Evolutionary conservation across 2,329 filamentous ascomycete species (phyloP), one percentile per base, ranked within the genome.

Genomic region (Xylariaceae sp.): DNA sequence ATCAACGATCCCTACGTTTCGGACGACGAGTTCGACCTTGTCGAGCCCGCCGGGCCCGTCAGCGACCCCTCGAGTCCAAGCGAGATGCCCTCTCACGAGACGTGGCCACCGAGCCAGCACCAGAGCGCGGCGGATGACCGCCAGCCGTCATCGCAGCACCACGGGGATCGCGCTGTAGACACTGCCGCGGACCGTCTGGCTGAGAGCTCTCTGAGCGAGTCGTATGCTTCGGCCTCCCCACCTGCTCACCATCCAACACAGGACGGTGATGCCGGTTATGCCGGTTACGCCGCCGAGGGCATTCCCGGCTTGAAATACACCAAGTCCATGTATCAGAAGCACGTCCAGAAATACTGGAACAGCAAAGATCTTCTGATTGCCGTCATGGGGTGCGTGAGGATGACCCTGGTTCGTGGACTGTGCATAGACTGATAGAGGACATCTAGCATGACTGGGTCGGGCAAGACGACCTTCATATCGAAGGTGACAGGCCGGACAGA

Each of bases 391-490:
- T 46, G 40, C 32, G 43, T 19, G 5, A 3, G n/a, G 24, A n/a
- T 12, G 24, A n/a, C n/a, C n/a, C n/a, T n/a, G n/a, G n/a, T n/a
- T n/a, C n/a, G n/a, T n/a, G n/a, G n/a, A n/a, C n/a, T n/a, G n/a
- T n/a, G n/a, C n/a, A n/a, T n/a, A n/a, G n/a, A n/a, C n/a, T n/a
- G n/a, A n/a, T 13, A 7, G 24, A 26, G 24, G n/a, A 14, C 5
- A 26, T n/a, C 25, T 33, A 53, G 56, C 12, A 56, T 58, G 48
- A 60, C 57, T 7, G 57, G 57, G 9, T 52, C 57, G 4, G 57
- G 57, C n/a, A 60, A 60, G 41, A 59, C 53, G 3, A 58, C 56
- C 1, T 59, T 60, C 34, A 56, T 60, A 32, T 56, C 55, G 3
- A 56, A 54, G 31, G 51, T 52, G 11, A 58, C 55, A 5, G 52